Percentiles rank a stretch among this genome's conserved stretches.
These are phyloP conservation scores for Tricholoma matsutake DNA, from an alignment of 768 basidiomycete genomes.

Conservation along the genomic window DNA sequence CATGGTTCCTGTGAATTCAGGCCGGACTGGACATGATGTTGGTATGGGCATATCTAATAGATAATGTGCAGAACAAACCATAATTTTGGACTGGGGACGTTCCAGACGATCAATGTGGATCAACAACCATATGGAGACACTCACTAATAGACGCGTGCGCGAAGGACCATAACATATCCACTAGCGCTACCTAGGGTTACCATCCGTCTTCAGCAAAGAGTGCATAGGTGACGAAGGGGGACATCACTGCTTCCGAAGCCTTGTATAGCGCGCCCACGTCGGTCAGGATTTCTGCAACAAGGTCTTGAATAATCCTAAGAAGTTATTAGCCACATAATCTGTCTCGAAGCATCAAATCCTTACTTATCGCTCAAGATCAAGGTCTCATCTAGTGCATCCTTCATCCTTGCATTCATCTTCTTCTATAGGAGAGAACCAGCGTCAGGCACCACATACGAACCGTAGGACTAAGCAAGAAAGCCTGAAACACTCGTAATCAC, in stretches of 20 bases:
- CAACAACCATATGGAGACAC: constrained; percentile 20
- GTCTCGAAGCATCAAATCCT: constrained; percentile 6
- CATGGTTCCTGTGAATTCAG: constrained; percentile 86
- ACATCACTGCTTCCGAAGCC: constrained; percentile 82
- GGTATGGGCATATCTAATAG: background rate
- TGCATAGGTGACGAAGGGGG: background rate
- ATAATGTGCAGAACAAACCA: constrained; percentile 23
- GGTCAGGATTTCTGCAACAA: constrained; percentile 65
- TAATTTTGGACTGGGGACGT: constrained; percentile 43
- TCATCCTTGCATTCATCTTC: constrained; percentile 86
- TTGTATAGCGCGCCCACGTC: constrained; percentile 84
- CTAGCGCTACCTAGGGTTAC: constrained; percentile 62
- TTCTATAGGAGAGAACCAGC: constrained; percentile 45
- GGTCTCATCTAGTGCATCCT: constrained; percentile 88
- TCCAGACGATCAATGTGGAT: background rate
- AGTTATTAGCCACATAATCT: background rate
- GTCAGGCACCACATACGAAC: background rate
- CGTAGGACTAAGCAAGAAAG: background rate
- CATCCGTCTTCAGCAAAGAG: background rate
- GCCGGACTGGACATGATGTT: constrained; percentile 56
- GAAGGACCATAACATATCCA: constrained; percentile 91
- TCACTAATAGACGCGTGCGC: constrained; percentile 78
- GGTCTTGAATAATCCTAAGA: constrained; percentile 71
- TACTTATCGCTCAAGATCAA: constrained; percentile 82
- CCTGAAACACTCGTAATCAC: constrained; percentile 39